Evolutionary conservation across 2,329 filamentous ascomycete genomes (phyloP), one percentile per base, ranked within the genome.

Genomic region (Myriosclerotinia curreyana): DNA sequence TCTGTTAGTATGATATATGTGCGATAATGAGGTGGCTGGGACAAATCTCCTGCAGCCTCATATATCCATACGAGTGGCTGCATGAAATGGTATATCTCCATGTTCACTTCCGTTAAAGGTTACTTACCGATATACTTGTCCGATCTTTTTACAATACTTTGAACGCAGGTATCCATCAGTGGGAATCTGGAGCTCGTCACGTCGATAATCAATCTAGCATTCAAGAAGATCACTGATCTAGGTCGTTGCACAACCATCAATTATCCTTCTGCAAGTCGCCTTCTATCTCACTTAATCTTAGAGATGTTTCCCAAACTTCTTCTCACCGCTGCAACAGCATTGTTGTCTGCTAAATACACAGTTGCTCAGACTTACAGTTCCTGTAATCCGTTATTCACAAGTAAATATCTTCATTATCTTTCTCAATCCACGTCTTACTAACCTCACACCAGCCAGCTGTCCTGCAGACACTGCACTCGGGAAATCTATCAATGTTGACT

Each of bases 401-500:
- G 75, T 77, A 74, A 69, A 75, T 75, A 36, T 3, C 40, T 38
- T 31, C 9, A 34, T 12, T 36, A 11, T 22, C 17, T 44, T 38
- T 11, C 52, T 25, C n/a, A 9, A 25, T 48, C 38, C 15, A 64
- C 56, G 25, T 44, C 17, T 44, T 56, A 59, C 69, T 71, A n/a
- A 63, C 73, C 69, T 62, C 69, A 64, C 61, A 56, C 64, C 68
- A 72, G 80, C 79, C 79, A 82, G 79, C 66, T 98, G 94, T 73
- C 84, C 90, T 7, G 76, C 90, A 60, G 81, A 97, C 74, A 86
- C 90, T 9, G 94, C 92, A 0, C 84, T 98, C 5, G 92, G 91
- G 64, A 90, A 86, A 80, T 84, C 90, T n/a, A 87, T 93, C 71
- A 83, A 85, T 67, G 87, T 95, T 77, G 91, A 97, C 79, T 96